Base-by-base conservation (phyloP, 2,329 filamentous ascomycete genomes). In the Cordyceps militaris region DNA sequence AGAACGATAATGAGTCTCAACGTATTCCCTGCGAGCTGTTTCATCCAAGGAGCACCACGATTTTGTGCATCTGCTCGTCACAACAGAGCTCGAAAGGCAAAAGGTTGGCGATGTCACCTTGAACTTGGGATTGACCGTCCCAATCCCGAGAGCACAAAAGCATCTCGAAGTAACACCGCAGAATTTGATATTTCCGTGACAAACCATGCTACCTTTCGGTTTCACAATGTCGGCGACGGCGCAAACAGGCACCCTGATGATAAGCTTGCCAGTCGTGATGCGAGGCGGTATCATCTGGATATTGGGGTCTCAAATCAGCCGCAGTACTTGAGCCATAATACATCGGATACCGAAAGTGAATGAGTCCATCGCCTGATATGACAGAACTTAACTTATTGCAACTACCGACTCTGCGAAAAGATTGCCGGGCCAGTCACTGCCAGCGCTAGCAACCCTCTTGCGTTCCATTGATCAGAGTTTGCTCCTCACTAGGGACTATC, bases 391-490 rank as follows among this genome's bases (percentile, higher is more conserved):
- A 7, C 1, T 23, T 9, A 11, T 21, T 46, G 14, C 42, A 13
- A 47, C 30, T 13, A 9, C 9, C 3, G 42, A 14, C 8, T 3
- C 26, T n/a, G 26, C 36, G 24, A 26, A 38, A 55, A 30, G 32
- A 30, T 49, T 49, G 34, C 36, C 34, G 6, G 30, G 43, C 23
- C 26, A 13, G 8, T 49, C 53, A 30, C 32, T 23, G 44, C 6
- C n/a, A 40, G 24, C 19, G 30, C 44, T 40, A 42, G 44, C 23
- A 16, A 14, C 46, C 5, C 19, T 36, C 43, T 43, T 43, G 14
- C 54, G 54, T 56, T 49, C 44, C 54, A 43, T 49, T 13, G 19
- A 28, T 19, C 32, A 28, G 23, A 56, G 32, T 49, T 56, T 42
- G 44, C 24, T 36, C 43, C 14, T 40, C 26, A 16, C 3, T 8